Evolutionary conservation across 1,284 basidiomycete species (phyloP), one percentile per base, ranked within the genome.

Genomic region (Wallemia mellicola): DNA sequence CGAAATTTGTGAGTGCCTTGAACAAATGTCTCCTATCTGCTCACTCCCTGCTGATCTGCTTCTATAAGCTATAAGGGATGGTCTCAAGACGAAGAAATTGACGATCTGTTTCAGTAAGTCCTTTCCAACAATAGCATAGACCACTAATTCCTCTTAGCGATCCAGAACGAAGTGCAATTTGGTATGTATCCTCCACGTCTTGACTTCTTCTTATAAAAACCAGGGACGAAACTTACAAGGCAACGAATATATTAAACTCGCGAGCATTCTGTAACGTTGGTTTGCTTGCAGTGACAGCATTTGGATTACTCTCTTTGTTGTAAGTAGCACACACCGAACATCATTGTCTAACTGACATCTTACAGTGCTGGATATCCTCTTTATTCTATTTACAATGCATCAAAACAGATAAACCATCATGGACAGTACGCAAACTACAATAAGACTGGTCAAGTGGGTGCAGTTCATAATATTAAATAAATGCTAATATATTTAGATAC

Each of bases 251-350:
- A 54, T 79, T 86, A 66, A 86, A 84, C 11, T 67, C 68, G 57
- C 76, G 85, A 66, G 84, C 85, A 24, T 63, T 86, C 3, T 70
- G 75, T 57, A 88, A 88, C 69, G 71, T 87, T 2, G 85, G 85
- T 14, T 86, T 83, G 68, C 71, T 88, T 11, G 60, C 79, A 24
- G 58, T 87, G 27, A 75, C 88, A 5, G 71, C 74, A 48, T 59
- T 75, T 2, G 77, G 75, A 11, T 72, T 87, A 24, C 65, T 86
- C 58, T 72, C 76, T 24, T 75, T 89, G 26, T 89, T 89, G 82
- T 83, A 22, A 5, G 38, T 48, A 3, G 28, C 17, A 17, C 9
- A 7, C 28, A 7, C 28, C 17, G 14, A 3, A n/a, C 38, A n/a
- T n/a, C 38, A n/a, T 11, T 48, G 38, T 19, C 58, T 24, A 22